Evolutionary conservation across 352 stramenopile genomes (phyloP).

Genomic region (Pythium aquatile): DNA sequence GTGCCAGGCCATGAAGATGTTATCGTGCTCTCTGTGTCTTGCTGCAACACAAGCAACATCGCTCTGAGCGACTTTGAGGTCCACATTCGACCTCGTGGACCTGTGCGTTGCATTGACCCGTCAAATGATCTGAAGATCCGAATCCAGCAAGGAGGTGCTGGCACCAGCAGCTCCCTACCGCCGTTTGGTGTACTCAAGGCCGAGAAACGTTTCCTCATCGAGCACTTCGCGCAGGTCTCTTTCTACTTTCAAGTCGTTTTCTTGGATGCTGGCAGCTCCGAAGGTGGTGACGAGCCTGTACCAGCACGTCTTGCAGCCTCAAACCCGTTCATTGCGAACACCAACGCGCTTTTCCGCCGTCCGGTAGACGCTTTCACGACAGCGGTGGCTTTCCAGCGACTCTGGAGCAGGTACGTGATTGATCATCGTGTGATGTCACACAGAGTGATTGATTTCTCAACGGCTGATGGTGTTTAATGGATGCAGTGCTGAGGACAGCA

Average conservation of each 20-base stretch:
- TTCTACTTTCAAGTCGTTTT: constrained; percentile 72
- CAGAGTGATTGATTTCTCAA: not conserved
- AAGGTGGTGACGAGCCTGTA: constrained; percentile 21
- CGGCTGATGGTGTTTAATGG: not conserved
- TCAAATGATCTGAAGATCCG: constrained; percentile 63
- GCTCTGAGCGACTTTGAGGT: constrained; percentile 66
- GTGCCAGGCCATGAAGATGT: constrained; percentile 43
- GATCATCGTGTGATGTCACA: not conserved
- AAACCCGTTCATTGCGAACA: constrained; percentile 22
- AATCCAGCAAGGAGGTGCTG: constrained; percentile 35
- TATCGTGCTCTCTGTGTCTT: constrained; percentile 47
- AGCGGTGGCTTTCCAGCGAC: constrained; percentile 14
- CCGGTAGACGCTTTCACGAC: constrained; percentile 5
- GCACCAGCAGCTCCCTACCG: constrained; percentile 39
- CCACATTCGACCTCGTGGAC: constrained; percentile 41
- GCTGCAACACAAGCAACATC: constrained; percentile 68
- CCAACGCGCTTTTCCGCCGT: constrained; percentile 21
- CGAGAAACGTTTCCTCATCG: constrained; percentile 68
- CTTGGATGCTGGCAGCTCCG: constrained; percentile 29
- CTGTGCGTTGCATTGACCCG: constrained; percentile 49
- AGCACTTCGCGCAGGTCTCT: constrained; percentile 44
- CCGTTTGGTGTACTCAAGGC: constrained; percentile 61
- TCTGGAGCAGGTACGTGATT: constrained; percentile 14
- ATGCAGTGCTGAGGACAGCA: constrained; percentile 27
- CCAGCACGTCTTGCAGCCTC: constrained; percentile 25